Base-by-base conservation (phyloP, 2,329 filamentous ascomycete genomes). In the Botrytis galanthina region DNA sequence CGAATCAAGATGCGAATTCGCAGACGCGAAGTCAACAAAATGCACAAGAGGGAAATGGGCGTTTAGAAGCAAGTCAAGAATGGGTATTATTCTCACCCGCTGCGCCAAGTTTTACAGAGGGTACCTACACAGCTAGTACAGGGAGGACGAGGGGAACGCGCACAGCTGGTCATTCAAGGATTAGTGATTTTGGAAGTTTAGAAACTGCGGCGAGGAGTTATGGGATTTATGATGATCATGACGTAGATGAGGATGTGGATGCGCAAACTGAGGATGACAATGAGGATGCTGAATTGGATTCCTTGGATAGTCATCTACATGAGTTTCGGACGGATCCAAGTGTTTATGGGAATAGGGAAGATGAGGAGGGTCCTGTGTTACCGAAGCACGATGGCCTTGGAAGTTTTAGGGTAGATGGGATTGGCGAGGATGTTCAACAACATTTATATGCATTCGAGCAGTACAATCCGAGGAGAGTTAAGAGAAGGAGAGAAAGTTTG, bases 11-110 rank as follows among this genome's bases (percentile, higher is more conserved):
- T 66, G 48, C 70, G 76, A 79, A 67, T 76, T 78, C 69, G 81
- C 81, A 73, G 80, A 79, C 76, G 79, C 78, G 73, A 73, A 77
- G 74, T 77, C 81, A 70, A 37, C 73, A 64, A 39, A 59, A 72
- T 62, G 42, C 39, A 37, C 74, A 76, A 66, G 71, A 76, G n/a
- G 46, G 61, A 37, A 35, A 42, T 44, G 29, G 37, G n/a, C 18
- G 37, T 32, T 84, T 90, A 74, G 90, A 93, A 75, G 92, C 95
- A 77, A 92, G 93, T 20, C 92, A 96, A 82, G 95, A 97, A 88
- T 99, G 96, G 96, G 92, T 98, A 72, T 89, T 99, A 76, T 99
- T 99, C 85, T 93, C 94, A 12, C 93, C 93, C 2, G 87, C 87
- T 14, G 90, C 90, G 76, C 87, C 87, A 5, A 91, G 92, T 32